Evolutionary conservation across 148 eudicot genomes (phyloP).

Genomic region (Vaccinium myrtillus): DNA sequence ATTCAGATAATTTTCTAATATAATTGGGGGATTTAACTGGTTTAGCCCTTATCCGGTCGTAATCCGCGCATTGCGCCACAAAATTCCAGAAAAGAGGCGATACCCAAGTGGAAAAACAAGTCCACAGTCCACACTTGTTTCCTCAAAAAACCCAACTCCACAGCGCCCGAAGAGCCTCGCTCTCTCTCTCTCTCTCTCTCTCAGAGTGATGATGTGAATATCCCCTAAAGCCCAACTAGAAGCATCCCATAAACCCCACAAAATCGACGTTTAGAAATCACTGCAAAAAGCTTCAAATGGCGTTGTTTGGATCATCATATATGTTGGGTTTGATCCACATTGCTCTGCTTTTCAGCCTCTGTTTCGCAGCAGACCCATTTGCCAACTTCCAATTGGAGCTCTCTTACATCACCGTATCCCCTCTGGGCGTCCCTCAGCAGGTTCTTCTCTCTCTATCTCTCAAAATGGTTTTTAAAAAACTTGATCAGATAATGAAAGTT

Average conservation of each 20-base stretch:
- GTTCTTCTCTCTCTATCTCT: conserved; percentile 19
- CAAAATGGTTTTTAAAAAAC: neutral
- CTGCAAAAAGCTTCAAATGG: conserved; percentile 8
- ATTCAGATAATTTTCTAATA: neutral
- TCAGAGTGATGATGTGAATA: neutral
- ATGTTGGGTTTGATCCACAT: conserved; percentile 22
- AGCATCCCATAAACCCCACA: neutral
- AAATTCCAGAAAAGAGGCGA: neutral
- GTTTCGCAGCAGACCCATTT: conserved; percentile 54
- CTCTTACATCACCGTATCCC: conserved; percentile 51
- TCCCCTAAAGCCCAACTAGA: neutral
- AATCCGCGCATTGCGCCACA: conserved; percentile 20
- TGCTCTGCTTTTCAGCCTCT: conserved; percentile 26
- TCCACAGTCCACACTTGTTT: neutral
- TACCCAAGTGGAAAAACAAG: neutral
- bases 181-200: neutral
- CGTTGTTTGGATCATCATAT: neutral
- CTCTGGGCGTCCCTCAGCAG: conserved; percentile 62
- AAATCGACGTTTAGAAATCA: neutral
- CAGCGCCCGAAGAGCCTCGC: neutral
- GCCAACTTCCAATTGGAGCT: conserved; percentile 31
- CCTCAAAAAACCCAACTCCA: neutral
- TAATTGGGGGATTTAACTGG: neutral
- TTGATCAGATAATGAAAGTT: neutral
- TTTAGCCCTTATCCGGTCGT: conserved; percentile 23